Evolutionary conservation across 2,329 filamentous ascomycete species (phyloP), one percentile per base, ranked within the genome.

Genomic region (Cryphonectria carpinicola): DNA sequence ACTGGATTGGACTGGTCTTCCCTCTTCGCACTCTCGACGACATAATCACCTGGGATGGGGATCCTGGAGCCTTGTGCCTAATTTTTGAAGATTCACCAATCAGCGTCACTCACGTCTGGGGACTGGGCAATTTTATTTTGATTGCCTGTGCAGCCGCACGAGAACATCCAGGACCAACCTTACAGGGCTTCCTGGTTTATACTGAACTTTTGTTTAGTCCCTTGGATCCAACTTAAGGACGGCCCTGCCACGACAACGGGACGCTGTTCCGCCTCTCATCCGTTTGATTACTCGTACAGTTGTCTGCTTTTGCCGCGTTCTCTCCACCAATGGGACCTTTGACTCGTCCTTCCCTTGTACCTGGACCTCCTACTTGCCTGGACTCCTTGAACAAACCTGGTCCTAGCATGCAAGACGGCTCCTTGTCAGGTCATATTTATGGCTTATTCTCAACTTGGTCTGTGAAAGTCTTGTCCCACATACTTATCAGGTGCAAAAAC

Each of bases 401-500:
- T 22, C 17, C 71, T 49, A 70, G 74, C 72, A 43, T 64, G 28
- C 63, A 68, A 68, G 65, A 64, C 49, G 35, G 10, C 10, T 41
- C 35, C 35, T 49, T 52, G 28, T 65, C 65, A 66, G 72, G 66
- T 64, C 25, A 37, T 17, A 46, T 58, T 54, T 25, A 39, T 64
- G 61, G 61, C 37, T 69, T 41, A 39, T 41, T 68, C 75, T 79
- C 75, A 76, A 70, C 73, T 76, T 77, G 80, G 82, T 84, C 74
- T 83, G 82, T 84, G 78, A 76, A 75, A 68, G 3, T 72, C 73
- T 76, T 74, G 73, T 52, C 76, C 74, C 76, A 64, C 62, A 66
- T 6, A 25, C 5, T 13, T 17, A 28, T 22, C 25, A 56, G 73
- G 72, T 58, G 66, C 69, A 68, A 70, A 69, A 70, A 80, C 82